Percentiles rank a stretch among this genome's conserved stretches.
phyloP scores from a whole-genome alignment of 1,284 basidiomycete genomes.

The Phlebopus sp. region DNA sequence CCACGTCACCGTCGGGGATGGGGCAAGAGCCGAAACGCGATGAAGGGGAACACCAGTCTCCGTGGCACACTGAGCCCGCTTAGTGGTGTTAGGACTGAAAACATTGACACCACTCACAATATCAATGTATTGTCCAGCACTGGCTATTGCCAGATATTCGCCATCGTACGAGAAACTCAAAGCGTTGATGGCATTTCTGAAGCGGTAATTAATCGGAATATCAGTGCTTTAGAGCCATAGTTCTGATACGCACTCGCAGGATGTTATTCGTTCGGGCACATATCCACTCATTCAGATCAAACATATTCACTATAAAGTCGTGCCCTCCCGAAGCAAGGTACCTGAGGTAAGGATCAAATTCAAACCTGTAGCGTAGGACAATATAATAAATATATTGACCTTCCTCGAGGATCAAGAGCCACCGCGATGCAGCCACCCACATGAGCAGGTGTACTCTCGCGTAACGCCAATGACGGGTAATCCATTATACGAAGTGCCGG shows the following conservation, averaged over 20 bases:
- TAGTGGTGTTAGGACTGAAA: neutral
- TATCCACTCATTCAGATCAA: conserved; percentile 76
- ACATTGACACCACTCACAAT: conserved; percentile 46
- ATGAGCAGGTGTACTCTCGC: conserved; percentile 65
- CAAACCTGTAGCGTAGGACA: neutral
- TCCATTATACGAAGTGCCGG: conserved; percentile 63
- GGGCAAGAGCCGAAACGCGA: conserved; percentile 62
- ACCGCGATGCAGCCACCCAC: conserved; percentile 73
- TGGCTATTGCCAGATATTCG: conserved; percentile 75
- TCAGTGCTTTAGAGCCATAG: neutral
- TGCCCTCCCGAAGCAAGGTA: conserved; percentile 76
- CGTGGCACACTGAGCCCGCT: conserved; percentile 56
- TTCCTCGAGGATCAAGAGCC: conserved; percentile 72
- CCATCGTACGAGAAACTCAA: conserved; percentile 80
- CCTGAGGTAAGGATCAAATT: conserved; percentile 31
- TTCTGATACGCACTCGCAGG: conserved; percentile 63
- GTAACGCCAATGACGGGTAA: conserved; percentile 55
- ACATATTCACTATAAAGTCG: conserved; percentile 78
- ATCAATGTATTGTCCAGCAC: conserved; percentile 68
- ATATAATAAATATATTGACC: conserved; percentile 32
- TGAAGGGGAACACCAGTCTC: conserved; percentile 70
- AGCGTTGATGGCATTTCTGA: conserved; percentile 66
- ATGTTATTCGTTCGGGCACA: conserved; percentile 68
- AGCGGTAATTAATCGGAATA: conserved; percentile 2
- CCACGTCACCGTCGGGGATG: conserved; percentile 71